phyloP scores from a whole-genome alignment of 1,139 yeast species.

The Geotrichum macrosporum region DNA sequence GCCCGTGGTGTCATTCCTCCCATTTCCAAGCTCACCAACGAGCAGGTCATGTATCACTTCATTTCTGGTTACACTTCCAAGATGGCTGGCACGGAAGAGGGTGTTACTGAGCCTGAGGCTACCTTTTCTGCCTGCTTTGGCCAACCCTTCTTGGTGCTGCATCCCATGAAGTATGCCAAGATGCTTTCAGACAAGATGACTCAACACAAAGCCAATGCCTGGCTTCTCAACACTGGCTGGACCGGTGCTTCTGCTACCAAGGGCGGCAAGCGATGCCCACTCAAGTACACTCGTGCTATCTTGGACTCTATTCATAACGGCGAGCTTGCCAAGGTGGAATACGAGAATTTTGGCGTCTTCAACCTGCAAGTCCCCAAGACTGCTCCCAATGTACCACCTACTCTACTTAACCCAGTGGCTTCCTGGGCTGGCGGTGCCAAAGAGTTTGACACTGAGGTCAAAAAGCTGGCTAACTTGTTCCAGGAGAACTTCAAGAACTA shows the following conservation, averaged over 20 bases:
- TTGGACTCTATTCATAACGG: conserved; percentile 95
- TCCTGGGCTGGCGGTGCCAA: conserved; percentile 74
- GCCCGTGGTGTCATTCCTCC: conserved; percentile 98
- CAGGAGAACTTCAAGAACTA: conserved; percentile 83
- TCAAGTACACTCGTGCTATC: conserved; percentile 96
- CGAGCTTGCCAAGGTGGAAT: conserved; percentile 71
- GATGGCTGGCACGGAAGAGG: conserved; percentile 99
- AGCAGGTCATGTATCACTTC: conserved; percentile 98
- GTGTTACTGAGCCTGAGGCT: conserved; percentile 97
- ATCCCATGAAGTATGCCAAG: conserved; percentile 97
- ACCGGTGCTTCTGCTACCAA: conserved; percentile 87
- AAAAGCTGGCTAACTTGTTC: conserved; percentile 70
- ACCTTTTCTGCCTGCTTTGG: conserved; percentile 99
- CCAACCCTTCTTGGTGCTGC: conserved; percentile 96
- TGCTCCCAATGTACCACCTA: conserved; percentile 78
- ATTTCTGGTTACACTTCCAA: conserved; percentile 98
- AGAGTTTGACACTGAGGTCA: conserved; percentile 66
- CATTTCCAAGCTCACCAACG: conserved; percentile 86
- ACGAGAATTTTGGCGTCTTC: conserved; percentile 80
- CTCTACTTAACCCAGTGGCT: conserved; percentile 80
- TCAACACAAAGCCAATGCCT: conserved; percentile 84
- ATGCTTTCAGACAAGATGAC: conserved; percentile 93
- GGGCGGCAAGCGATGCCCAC: conserved; percentile 97
- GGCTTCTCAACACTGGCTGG: conserved; percentile 99
- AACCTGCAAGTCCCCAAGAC: conserved; percentile 81